These are phyloP conservation scores for Solanum habrochaites DNA, from an alignment of 257 asterid genomes.

Conservation along the genomic window DNA sequence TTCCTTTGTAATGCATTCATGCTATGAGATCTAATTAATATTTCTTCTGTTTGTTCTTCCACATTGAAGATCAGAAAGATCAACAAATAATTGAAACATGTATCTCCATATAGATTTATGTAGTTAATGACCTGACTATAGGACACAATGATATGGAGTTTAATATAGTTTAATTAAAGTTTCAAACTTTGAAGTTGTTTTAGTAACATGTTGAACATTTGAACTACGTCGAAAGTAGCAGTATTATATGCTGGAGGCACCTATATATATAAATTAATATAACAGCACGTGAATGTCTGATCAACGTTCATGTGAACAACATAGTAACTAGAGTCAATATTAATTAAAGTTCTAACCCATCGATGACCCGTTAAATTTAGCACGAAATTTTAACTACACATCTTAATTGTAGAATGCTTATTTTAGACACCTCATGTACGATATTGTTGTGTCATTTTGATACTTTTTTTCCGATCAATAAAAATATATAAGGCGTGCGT, in stretches of 20 bases:
- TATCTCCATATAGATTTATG: not conserved
- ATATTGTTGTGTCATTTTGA: too few relatives aligned
- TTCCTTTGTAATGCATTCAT: not conserved
- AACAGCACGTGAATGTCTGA: not conserved
- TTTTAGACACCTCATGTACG: too few relatives aligned
- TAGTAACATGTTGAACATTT: not conserved
- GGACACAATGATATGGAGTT: not conserved
- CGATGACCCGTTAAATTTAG: too few relatives aligned
- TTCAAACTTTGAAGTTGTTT: not conserved
- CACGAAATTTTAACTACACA: too few relatives aligned
- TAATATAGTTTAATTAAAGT: not conserved
- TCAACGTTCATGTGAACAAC: not conserved
- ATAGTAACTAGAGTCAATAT: not conserved
- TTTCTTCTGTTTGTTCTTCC: not conserved
- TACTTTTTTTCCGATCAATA: too few relatives aligned
- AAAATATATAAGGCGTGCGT: too few relatives aligned
- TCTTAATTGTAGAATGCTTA: rapidly evolving
- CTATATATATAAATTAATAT: not conserved
- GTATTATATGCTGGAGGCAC: not conserved
- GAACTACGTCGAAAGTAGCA: not conserved
- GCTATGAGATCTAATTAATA: not conserved
- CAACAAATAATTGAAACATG: not conserved
- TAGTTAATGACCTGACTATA: not conserved
- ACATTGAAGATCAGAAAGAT: not conserved
- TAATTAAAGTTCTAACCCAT: too few relatives aligned